Base-by-base conservation (phyloP, 257 asterid genomes). In the Salvia rosmarinus region DNA sequence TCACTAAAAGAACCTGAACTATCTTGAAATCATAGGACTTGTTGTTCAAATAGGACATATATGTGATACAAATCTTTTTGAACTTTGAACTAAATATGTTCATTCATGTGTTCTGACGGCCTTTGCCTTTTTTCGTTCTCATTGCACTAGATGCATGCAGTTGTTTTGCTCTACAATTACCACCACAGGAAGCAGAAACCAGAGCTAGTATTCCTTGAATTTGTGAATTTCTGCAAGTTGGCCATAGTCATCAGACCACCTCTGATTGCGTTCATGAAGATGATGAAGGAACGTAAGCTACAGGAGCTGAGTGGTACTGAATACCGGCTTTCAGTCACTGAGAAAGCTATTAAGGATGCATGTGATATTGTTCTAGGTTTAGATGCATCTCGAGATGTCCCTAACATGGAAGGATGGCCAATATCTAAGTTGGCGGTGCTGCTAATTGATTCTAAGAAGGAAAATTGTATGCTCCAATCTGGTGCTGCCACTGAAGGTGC, bases 131-230 rank as follows among this genome's bases (percentile, higher is more conserved):
- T 21, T 64, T 34, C 19, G 34, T 30, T 74, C 59, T 37, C 66
- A 6, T 76, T 73, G 39, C 65, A 13, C 34, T 76, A 91, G 97
- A 83, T 91, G 87, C 95, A 84, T 67, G 89, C 91, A 9, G 92
- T 87, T 68, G 96, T 85, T 80, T 72, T 91, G 73, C 91, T 91
- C 16, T 91, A 89, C 91, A 91, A 91, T 79, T 91, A 89, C 81
- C 79, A 89, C 76, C 92, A 89, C 68, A 77, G 92, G 81, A 83
- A 79, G 78, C 88, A 83, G 20, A 75, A 80, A 30, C 76, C 84
- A 0, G 70, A 81, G 49, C 75, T 74, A 49, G 51, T 50, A 3
- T 78, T 81, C 61, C 58, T 91, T 16, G 86, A 86, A 14, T 84
- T 81, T 17, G 49, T 19, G 46, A 46, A 75, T 30, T 89, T 91